Conservation (phyloP, 495 filamentous ascomycete genomes). For the Penicillium soppii region DNA sequence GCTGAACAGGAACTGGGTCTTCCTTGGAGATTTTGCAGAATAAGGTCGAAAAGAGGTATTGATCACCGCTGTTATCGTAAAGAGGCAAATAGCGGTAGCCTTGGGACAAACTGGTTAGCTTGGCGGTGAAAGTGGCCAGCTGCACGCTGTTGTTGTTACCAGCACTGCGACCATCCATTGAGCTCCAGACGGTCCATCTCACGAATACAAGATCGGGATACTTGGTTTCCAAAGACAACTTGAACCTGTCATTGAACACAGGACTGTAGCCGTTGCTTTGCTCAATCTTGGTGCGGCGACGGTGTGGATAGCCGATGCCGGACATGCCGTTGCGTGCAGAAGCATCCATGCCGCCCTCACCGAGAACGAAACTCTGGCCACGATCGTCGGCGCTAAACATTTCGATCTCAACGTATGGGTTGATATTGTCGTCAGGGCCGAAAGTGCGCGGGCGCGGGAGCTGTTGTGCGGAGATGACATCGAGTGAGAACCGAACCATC, state of each 20-base stretch:
- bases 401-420: constrained; percentile 93
- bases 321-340: constrained; percentile 68
- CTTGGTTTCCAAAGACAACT: constrained; percentile 78
- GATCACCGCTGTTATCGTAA: constrained; percentile 83
- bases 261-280: constrained; percentile 91
- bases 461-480: constrained; percentile 91
- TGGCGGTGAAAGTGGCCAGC: constrained; percentile 86
- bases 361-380: constrained; percentile 57
- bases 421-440: constrained; percentile 68
- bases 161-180: constrained; percentile 62
- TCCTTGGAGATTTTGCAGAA: constrained; percentile 82
- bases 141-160: constrained; percentile 62
- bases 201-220: constrained; percentile 93
- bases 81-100: constrained; percentile 97
- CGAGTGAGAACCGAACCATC: constrained; percentile 76
- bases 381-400: constrained; percentile 94
- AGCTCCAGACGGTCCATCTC: constrained; percentile 86
- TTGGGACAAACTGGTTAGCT: constrained; percentile 82
- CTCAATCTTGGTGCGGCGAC: constrained; percentile 73
- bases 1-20: constrained; percentile 49
- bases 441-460: constrained; percentile 77
- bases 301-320: constrained; percentile 73
- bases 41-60: constrained; percentile 89
- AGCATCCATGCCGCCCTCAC: constrained; percentile 68
- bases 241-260: constrained; percentile 71